Conservation (phyloP, 2,329 filamentous ascomycete species). For the Calonectria hongkongensis region DNA sequence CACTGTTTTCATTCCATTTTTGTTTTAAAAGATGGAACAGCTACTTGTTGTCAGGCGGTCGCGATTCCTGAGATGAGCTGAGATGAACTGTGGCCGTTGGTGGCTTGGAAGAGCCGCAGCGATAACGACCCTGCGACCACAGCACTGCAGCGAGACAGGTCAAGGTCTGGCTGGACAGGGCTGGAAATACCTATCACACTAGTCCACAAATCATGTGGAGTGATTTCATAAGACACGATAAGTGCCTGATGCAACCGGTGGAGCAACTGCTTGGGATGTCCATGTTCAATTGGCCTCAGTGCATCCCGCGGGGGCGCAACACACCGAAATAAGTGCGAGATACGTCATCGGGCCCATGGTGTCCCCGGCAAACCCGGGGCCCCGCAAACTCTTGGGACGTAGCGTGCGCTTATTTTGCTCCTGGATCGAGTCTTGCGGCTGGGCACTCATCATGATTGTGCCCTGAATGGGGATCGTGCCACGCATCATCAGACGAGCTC, state of each 20-base stretch:
- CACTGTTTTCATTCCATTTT: background rate
- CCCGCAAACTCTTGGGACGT: background rate
- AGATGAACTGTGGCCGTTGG: background rate
- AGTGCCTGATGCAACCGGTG: background rate
- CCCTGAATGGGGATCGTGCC: background rate
- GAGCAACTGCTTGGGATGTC: background rate
- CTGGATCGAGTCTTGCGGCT: background rate
- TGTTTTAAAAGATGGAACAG: too few relatives aligned
- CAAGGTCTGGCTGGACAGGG: background rate
- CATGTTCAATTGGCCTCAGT: background rate
- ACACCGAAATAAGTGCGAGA: constrained; percentile 16
- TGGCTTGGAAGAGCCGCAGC: background rate
- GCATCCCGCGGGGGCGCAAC: background rate
- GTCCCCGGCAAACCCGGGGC: background rate
- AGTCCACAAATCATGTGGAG: constrained; percentile 13
- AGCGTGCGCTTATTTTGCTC: background rate
- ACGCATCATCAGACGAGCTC: constrained; percentile 12
- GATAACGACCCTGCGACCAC: background rate
- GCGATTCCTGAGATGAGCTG: background rate
- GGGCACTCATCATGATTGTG: too few relatives aligned
- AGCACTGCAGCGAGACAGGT: background rate
- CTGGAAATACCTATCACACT: background rate
- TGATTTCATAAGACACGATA: background rate
- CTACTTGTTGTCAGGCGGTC: too few relatives aligned
- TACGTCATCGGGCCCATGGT: background rate